A percentile compares a stretch with the other conserved stretches of the same genome.
Evolutionary conservation across 1,284 basidiomycete species (phyloP).

Genomic region (Melampsora occidentalis): DNA sequence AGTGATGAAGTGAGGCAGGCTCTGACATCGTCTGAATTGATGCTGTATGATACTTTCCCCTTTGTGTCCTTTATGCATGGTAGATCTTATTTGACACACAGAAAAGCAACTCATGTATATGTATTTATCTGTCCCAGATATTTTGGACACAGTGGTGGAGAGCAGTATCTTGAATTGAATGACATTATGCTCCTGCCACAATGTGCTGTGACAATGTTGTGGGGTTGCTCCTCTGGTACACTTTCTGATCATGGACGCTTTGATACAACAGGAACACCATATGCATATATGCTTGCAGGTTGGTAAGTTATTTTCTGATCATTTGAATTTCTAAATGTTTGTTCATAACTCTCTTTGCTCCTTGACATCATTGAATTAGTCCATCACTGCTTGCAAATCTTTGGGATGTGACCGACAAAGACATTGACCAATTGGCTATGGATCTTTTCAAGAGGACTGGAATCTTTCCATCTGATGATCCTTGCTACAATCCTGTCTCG

Average conservation of each 20-base stretch:
- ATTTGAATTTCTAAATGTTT: neutral
- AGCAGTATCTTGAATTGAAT: slow-evolving; percentile 85
- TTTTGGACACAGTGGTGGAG: slow-evolving; percentile 93
- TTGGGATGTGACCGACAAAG: slow-evolving; percentile 97
- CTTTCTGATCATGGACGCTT: slow-evolving; percentile 88
- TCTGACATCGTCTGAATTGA: slow-evolving; percentile 69
- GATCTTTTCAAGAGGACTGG: slow-evolving; percentile 65
- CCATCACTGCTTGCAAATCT: slow-evolving; percentile 89
- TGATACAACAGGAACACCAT: slow-evolving; percentile 83
- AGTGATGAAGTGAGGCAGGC: slow-evolving; percentile 76
- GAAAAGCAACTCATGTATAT: no score
- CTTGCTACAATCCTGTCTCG: neutral
- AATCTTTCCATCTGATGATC: neutral
- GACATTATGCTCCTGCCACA: slow-evolving; percentile 72
- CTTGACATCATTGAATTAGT: slow-evolving; percentile 56
- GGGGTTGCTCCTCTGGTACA: slow-evolving; percentile 94
- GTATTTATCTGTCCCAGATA: slow-evolving; percentile 61
- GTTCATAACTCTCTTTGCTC: neutral
- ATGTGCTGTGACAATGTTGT: slow-evolving; percentile 95
- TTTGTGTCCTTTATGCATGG: neutral
- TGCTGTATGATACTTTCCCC: slow-evolving; percentile 66
- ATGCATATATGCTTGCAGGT: slow-evolving; percentile 89
- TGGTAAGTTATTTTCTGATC: slow-evolving; percentile 62
- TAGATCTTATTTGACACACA: no score
- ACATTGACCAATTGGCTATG: slow-evolving; percentile 88